Conservation (phyloP, 305 asterid species). For the Vinca major region DNA sequence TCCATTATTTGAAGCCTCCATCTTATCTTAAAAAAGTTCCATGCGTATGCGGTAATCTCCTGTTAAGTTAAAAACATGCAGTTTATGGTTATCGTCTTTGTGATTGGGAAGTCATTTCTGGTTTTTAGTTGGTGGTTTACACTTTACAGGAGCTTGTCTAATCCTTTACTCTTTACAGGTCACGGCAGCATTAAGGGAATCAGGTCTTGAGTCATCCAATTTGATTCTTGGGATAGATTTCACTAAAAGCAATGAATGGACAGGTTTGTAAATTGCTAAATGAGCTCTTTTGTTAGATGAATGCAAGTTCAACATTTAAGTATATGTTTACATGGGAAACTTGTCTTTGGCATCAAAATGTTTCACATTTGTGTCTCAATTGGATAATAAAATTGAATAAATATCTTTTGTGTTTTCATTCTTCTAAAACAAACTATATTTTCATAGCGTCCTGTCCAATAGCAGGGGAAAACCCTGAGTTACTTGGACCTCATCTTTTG, state of each 20-base stretch:
- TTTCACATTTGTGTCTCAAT: background rate
- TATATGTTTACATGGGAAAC: background rate
- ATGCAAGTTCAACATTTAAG: background rate
- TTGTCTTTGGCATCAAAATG: background rate
- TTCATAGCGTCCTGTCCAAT: background rate
- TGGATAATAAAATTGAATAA: background rate
- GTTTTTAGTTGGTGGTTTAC: background rate
- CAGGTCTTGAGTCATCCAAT: constrained; percentile 82
- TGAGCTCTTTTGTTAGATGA: background rate
- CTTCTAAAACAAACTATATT: background rate
- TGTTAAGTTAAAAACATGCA: constrained; percentile 1
- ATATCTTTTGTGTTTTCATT: background rate
- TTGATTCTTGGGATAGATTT: constrained; percentile 76
- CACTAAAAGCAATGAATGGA: constrained; percentile 92
- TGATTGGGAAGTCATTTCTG: background rate
- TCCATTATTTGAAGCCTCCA: background rate
- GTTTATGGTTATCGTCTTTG: background rate
- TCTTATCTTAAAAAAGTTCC: background rate
- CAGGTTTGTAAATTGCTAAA: constrained; percentile 33
- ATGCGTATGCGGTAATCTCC: background rate
- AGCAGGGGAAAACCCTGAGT: background rate
- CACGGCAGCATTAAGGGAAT: constrained; percentile 36
- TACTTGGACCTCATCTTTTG: background rate
- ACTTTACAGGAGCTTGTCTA: background rate
- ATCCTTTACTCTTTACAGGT: constrained; percentile 5